Percentiles rank a stretch among this genome's conserved stretches.
These are phyloP conservation scores for Cornus florida DNA, from an alignment of 148 eudicot species.

Conservation along the genomic window DNA sequence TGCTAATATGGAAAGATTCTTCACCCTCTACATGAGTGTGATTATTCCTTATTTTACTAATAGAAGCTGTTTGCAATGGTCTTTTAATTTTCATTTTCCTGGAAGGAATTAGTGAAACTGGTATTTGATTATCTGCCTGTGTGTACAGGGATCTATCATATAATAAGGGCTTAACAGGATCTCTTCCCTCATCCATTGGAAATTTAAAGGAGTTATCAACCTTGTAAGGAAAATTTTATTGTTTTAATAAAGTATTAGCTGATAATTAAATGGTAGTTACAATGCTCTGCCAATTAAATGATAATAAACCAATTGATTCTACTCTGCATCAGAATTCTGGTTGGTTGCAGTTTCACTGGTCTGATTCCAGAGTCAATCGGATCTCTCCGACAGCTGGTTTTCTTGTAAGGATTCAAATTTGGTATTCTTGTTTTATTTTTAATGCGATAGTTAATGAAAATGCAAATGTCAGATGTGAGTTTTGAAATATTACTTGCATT, in stretches of 20 bases:
- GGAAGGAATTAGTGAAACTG: neutral
- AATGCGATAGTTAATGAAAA: neutral
- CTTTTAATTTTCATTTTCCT: neutral
- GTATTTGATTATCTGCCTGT: neutral
- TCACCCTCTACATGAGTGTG: too few relatives aligned
- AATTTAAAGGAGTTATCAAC: slow-evolving; percentile 44
- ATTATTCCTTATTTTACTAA: too few relatives aligned
- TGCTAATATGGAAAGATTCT: too few relatives aligned
- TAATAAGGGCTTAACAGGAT: slow-evolving; percentile 53
- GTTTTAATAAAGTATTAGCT: neutral
- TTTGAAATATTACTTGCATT: neutral
- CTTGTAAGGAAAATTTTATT: slow-evolving; percentile 41
- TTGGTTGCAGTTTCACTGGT: slow-evolving; percentile 67
- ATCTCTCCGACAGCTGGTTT: slow-evolving; percentile 40
- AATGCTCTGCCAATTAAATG: neutral
- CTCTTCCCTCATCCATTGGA: slow-evolving; percentile 63
- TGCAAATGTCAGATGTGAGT: neutral
- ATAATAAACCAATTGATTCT: neutral
- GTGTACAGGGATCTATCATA: slow-evolving; percentile 62
- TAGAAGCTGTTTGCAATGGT: too few relatives aligned
- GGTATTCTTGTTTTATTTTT: slow-evolving; percentile 2
- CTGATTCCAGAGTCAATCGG: slow-evolving; percentile 56
- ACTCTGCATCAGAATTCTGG: slow-evolving; percentile 44
- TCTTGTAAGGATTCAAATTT: slow-evolving; percentile 47
- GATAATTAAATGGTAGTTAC: neutral